Evolutionary conservation across 345 rosid species (phyloP), one percentile per base, ranked within the genome.

Genomic region (Eucalyptus tenuipes): DNA sequence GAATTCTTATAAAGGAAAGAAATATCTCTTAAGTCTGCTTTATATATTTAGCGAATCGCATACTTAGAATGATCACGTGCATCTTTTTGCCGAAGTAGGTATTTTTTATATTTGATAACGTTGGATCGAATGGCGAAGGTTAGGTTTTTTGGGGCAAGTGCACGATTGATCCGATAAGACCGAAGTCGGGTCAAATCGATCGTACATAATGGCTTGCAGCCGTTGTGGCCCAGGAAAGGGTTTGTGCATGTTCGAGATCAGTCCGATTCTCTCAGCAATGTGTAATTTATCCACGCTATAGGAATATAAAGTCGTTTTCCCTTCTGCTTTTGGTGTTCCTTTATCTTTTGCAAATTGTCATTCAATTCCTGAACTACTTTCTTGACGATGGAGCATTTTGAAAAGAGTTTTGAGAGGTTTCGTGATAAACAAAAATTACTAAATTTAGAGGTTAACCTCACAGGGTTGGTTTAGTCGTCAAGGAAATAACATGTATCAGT

Each of bases 121-220:
- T n/a, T 20, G 2, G 6, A 64, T 64, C 20, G 40, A n/a, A n/a
- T 1, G 10, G 1, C 1, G 5, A n/a, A 7, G 10, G 33, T n/a
- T n/a, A 14, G 75, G 75, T 13, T n/a, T 14, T 16, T 8, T 15
- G 5, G n/a, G 3, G 20, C 10, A n/a, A 29, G 68, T 29, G 68
- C 10, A 8, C 17, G 20, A 64, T 64, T n/a, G 22, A 64, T n/a
- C 2, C 4, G 2, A 15, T 16, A 40, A 7, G 75, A 64, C 40
- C 10, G 4, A 64, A 14, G 17, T 8, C 37, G 3, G 20, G 40
- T 33, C 37, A 64, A 61, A 13, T 6, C 17, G 4, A 27, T 61
- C 4, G 33, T 27, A 61, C 68, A 29, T 29, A 27, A 13, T 61
- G 33, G 5, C 17, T 61, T 61, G 68, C 68, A 9, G 61, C 52